phyloP scores from a whole-genome alignment of 345 rosid species.

The Acer yangbiense region DNA sequence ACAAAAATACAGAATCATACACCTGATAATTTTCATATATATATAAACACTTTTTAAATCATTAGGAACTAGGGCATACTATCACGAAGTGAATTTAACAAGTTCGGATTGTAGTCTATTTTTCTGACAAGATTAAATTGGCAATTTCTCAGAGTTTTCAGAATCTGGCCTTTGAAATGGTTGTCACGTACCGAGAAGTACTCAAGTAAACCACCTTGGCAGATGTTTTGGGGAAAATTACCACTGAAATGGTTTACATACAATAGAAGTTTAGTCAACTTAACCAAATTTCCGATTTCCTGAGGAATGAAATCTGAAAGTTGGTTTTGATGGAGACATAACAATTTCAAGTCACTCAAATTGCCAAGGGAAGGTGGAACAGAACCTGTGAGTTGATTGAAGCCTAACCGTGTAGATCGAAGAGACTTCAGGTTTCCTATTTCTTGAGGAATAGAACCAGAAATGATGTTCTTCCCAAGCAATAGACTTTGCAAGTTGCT shows the following conservation, averaged over 20 bases:
- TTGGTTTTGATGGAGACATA: neutral
- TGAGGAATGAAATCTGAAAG: conserved; percentile 9
- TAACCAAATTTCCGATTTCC: conserved; percentile 2
- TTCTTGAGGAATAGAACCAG: conserved; percentile 22
- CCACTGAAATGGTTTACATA: conserved; percentile 14
- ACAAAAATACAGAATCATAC: no score
- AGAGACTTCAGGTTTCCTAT: conserved; percentile 25
- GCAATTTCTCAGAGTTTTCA: conserved; percentile 25
- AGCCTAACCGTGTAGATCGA: neutral
- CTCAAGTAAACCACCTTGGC: conserved; percentile 1
- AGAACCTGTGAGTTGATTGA: conserved; percentile 15
- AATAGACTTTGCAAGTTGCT: neutral
- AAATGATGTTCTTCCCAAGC: conserved; percentile 23
- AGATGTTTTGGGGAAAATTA: conserved; percentile 16
- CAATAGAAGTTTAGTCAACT: neutral
- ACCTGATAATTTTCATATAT: no score
- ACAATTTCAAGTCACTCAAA: neutral
- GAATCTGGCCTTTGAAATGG: conserved; percentile 18
- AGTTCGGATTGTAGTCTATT: no score
- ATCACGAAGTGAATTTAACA: no score
- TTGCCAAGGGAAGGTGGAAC: no score
- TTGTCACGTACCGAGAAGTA: neutral
- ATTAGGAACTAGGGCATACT: no score
- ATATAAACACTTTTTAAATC: no score
- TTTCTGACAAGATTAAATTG: no score